These are phyloP conservation scores for Stellera chamaejasme DNA, from an alignment of 345 rosid species.

Conservation along the genomic window DNA sequence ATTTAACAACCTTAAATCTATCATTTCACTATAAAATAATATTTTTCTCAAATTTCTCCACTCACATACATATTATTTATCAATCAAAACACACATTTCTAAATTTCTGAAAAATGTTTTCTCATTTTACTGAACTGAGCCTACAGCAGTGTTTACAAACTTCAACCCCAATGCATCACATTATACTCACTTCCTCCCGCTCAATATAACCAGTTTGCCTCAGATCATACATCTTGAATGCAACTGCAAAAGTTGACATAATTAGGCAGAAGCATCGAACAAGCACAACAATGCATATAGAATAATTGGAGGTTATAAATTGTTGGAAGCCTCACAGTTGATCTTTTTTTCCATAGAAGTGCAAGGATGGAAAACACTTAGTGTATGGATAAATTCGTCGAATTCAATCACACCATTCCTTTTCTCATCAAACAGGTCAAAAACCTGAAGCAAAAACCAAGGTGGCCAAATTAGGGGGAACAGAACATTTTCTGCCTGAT, in stretches of 20 bases:
- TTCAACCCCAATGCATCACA: too few relatives aligned
- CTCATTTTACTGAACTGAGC: too few relatives aligned
- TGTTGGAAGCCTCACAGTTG: constrained; percentile 29
- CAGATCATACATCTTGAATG: constrained; percentile 49
- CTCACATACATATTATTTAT: too few relatives aligned
- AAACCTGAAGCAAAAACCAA: constrained; percentile 21
- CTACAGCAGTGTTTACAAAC: too few relatives aligned
- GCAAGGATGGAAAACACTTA: constrained; percentile 45
- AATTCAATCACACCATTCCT: constrained; percentile 50
- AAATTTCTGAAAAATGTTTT: too few relatives aligned
- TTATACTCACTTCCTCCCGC: constrained; percentile 43
- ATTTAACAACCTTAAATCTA: too few relatives aligned
- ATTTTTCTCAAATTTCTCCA: too few relatives aligned
- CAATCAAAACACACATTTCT: too few relatives aligned
- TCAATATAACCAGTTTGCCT: constrained; percentile 48
- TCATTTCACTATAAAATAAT: too few relatives aligned
- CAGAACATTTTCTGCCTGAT: too few relatives aligned
- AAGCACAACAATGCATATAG: background rate
- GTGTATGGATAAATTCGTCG: constrained; percentile 50
- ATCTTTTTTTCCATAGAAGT: constrained; percentile 45
- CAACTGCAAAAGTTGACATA: constrained; percentile 29
- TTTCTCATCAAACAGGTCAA: constrained; percentile 49
- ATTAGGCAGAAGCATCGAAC: background rate
- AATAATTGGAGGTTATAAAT: background rate
- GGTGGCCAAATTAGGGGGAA: too few relatives aligned